Evolutionary conservation across 2,329 filamentous ascomycete genomes (phyloP).

Genomic region (Cadophora luteo-olivacea): DNA sequence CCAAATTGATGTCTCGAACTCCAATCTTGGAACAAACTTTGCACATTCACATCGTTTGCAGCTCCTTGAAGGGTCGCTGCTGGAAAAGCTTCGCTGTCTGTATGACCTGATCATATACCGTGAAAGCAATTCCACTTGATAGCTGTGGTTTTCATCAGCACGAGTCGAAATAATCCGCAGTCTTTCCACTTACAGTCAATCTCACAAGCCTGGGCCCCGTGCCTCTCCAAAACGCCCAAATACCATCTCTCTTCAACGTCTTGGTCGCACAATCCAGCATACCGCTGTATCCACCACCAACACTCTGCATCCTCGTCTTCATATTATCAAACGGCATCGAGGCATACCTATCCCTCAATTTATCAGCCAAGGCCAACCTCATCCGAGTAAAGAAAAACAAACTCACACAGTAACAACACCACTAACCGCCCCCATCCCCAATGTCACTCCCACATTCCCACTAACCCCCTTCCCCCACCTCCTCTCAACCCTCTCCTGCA

Average conservation of each 20-base stretch:
- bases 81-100: slow-evolving; percentile 7
- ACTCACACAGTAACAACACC: slow-evolving; percentile 35
- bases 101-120: slow-evolving; percentile 24
- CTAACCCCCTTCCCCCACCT: slow-evolving; percentile 5
- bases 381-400: too few species aligned
- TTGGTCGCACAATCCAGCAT: slow-evolving; percentile 21
- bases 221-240: slow-evolving; percentile 27
- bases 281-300: slow-evolving; percentile 16
- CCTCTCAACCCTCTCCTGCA: slow-evolving; percentile 3
- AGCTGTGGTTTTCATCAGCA: too few species aligned
- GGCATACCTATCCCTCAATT: slow-evolving; percentile 12
- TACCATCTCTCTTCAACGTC: slow-evolving; percentile 17
- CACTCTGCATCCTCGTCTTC: slow-evolving; percentile 39
- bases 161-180: too few species aligned
- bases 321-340: slow-evolving; percentile 40
- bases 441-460: slow-evolving; percentile 24
- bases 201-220: slow-evolving; percentile 29
- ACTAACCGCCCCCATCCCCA: slow-evolving; percentile 31
- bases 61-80: neutral
- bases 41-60: neutral
- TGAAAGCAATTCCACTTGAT: slow-evolving; percentile 21
- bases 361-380: too few species aligned
- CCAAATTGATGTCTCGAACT: too few species aligned
- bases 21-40: neutral
- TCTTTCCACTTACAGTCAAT: slow-evolving; percentile 21